phyloP scores from a whole-genome alignment of 306 rosid species.

The Pachyrhizus erosus region DNA sequence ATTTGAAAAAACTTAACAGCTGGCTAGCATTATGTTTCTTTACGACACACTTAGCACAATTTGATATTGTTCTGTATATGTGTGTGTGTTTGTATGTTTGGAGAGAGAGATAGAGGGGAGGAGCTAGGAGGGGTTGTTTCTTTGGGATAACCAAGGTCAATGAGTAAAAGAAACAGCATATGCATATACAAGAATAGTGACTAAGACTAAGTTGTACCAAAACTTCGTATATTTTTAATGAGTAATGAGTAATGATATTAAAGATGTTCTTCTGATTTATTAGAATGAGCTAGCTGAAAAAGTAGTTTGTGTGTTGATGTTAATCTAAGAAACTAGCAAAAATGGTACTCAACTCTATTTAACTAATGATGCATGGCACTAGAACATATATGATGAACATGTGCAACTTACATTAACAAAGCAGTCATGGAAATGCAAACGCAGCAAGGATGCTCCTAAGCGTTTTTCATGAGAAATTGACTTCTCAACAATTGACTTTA shows the following conservation, averaged over 20 bases:
- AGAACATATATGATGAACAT: neutral
- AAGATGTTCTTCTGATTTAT: neutral
- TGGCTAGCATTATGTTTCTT: neutral
- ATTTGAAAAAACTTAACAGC: neutral
- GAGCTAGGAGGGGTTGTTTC: too few relatives aligned
- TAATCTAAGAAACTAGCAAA: neutral
- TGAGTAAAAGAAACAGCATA: neutral
- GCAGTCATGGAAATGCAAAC: constrained; percentile 52
- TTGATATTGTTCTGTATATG: too few relatives aligned
- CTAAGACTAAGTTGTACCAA: neutral
- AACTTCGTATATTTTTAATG: too few relatives aligned
- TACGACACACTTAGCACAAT: neutral
- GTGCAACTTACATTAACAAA: constrained; percentile 47
- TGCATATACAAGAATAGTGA: neutral
- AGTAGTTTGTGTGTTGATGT: neutral
- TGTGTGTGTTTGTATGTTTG: too few relatives aligned
- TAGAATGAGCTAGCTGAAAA: neutral
- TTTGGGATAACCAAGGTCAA: too few relatives aligned
- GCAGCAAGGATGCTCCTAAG: constrained; percentile 40
- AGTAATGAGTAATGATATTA: too few relatives aligned
- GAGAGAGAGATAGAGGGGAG: neutral
- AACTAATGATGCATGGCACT: neutral
- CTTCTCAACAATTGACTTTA: neutral
- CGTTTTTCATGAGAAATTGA: constrained; percentile 36
- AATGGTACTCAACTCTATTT: neutral